Evolutionary conservation across 441 rosid species (phyloP).

Genomic region (Bruguiera hainesii): DNA sequence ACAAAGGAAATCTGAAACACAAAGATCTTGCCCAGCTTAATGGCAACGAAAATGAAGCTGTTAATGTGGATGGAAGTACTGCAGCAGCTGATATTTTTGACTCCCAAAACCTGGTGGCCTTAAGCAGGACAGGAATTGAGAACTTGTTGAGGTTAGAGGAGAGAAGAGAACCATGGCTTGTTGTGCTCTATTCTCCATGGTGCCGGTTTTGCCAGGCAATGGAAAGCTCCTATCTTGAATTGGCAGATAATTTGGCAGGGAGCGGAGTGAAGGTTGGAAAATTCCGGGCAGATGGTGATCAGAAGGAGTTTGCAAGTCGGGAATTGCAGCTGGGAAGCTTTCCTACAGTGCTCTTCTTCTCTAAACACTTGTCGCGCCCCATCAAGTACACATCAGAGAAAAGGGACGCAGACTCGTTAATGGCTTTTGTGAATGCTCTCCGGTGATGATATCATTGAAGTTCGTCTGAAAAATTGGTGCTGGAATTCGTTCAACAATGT

Average conservation of each 20-base stretch:
- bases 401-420: conserved; percentile 84
- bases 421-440: conserved; percentile 70
- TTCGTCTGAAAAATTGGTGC: background rate
- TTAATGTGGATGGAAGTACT: conserved; percentile 27
- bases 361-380: conserved; percentile 62
- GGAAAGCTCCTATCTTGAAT: conserved; percentile 74
- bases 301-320: conserved; percentile 72
- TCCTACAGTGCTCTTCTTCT: conserved; percentile 80
- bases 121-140: conserved; percentile 71
- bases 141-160: conserved; percentile 64
- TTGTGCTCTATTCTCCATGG: conserved; percentile 94
- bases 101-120: conserved; percentile 52
- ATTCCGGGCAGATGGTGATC: conserved; percentile 79
- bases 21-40: conserved; percentile 30
- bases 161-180: conserved; percentile 81
- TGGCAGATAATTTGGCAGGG: conserved; percentile 67
- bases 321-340: conserved; percentile 84
- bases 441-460: conserved; percentile 27
- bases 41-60: conserved; percentile 39
- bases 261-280: conserved; percentile 77
- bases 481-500: background rate
- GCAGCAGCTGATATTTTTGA: conserved; percentile 55
- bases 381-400: conserved; percentile 84
- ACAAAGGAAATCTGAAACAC: conserved; percentile 76
- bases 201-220: conserved; percentile 94